A percentile compares a stretch with the other conserved stretches of the same genome.
These are phyloP conservation scores for Euptelea pleiosperma DNA, from an alignment of 164 flowering plant genomes.

Conservation along the genomic window DNA sequence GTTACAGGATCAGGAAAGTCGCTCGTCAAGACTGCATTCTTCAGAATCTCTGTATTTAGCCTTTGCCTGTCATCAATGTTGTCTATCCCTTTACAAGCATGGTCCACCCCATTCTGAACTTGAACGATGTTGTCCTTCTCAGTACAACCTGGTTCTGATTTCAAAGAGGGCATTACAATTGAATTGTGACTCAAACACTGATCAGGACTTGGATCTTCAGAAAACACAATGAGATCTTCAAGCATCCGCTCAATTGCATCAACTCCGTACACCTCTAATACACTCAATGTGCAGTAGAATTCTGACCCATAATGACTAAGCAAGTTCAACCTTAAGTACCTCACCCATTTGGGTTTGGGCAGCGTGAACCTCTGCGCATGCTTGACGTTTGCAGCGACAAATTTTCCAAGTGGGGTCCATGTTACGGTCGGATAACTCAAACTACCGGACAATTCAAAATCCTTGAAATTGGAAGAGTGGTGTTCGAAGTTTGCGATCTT, in stretches of 20 bases:
- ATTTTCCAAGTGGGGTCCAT: constrained; percentile 58
- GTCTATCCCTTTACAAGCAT: constrained; percentile 27
- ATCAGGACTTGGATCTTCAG: constrained; percentile 32
- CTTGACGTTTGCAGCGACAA: constrained; percentile 69
- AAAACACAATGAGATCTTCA: constrained; percentile 61
- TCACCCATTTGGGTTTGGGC: constrained; percentile 76
- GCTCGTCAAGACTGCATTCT: constrained; percentile 25
- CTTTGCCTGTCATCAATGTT: constrained; percentile 27
- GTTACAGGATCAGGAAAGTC: constrained; percentile 44
- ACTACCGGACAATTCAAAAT: constrained; percentile 69
- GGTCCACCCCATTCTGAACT: constrained; percentile 21
- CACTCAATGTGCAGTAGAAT: constrained; percentile 78
- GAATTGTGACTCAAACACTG: constrained; percentile 30
- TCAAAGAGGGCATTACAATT: constrained; percentile 23
- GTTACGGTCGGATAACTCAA: constrained; percentile 63
- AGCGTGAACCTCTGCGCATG: constrained; percentile 63
- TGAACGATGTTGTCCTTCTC: constrained; percentile 22
- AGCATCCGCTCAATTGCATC: constrained; percentile 84
- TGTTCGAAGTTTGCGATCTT: constrained; percentile 86
- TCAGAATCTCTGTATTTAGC: constrained; percentile 21
- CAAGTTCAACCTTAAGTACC: constrained; percentile 64
- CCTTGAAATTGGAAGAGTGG: constrained; percentile 80
- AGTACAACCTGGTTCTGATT: constrained; percentile 18
- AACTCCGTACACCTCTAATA: constrained; percentile 68
- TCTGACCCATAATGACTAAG: constrained; percentile 82